Conservation (phyloP, 73 alveolate genomes). For the Uronychia binucleata region DNA sequence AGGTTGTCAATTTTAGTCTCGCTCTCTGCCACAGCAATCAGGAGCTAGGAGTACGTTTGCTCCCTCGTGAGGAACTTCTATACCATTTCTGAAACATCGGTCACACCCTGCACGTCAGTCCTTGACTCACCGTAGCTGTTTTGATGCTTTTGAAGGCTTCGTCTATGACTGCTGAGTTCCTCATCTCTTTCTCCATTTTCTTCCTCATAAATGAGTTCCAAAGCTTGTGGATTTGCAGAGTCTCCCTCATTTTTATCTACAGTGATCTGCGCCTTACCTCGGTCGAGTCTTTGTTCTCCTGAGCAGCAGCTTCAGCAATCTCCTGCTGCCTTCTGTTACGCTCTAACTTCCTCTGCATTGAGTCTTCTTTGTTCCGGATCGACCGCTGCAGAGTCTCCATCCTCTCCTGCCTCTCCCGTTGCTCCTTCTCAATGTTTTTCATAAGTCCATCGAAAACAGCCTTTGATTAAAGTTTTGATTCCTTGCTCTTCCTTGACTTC, state of each 20-base stretch:
- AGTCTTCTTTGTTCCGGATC: slow-evolving; percentile 55
- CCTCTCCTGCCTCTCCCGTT: slow-evolving; percentile 50
- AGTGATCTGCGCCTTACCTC: no score
- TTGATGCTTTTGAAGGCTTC: slow-evolving; percentile 80
- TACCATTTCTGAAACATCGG: slow-evolving; percentile 88
- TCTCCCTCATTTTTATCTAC: slow-evolving; percentile 80
- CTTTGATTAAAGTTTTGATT: slow-evolving; percentile 61
- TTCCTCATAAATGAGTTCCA: slow-evolving; percentile 76
- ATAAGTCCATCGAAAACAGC: slow-evolving; percentile 44
- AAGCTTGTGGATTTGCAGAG: slow-evolving; percentile 68
- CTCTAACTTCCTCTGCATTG: slow-evolving; percentile 50
- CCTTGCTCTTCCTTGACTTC: slow-evolving; percentile 50
- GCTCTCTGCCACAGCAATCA: slow-evolving; percentile 77
- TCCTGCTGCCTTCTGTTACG: slow-evolving; percentile 55
- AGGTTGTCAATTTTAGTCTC: slow-evolving; percentile 83
- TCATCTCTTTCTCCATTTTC: slow-evolving; percentile 91
- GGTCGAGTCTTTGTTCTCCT: slow-evolving; percentile 66
- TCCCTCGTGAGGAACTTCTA: slow-evolving; percentile 86
- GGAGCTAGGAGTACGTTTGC: slow-evolving; percentile 75
- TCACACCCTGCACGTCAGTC: no score
- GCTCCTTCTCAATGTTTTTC: slow-evolving; percentile 57
- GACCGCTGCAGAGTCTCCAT: slow-evolving; percentile 44
- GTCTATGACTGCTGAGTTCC: slow-evolving; percentile 74
- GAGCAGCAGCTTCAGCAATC: slow-evolving; percentile 81
- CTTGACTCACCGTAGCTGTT: no score